Base-by-base conservation (phyloP, 2,329 filamentous ascomycete genomes). In the Myrmaecium sp. region DNA sequence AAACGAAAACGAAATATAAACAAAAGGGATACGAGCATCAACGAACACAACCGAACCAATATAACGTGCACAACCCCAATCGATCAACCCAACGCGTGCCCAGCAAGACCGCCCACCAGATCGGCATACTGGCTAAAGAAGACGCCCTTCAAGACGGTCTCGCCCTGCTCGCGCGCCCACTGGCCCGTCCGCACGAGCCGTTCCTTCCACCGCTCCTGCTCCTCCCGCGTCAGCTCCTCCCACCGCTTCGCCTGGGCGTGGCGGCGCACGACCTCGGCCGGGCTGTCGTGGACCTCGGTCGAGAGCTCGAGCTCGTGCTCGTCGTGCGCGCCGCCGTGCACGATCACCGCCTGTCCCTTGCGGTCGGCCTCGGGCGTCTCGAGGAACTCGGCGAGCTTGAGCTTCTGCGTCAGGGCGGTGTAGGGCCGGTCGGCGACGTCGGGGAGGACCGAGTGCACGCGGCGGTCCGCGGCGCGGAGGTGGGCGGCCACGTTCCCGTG, bases 101-200 rank as follows among this genome's bases (percentile, higher is more conserved):
- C 45, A 31, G 37, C 48, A 32, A 42, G 40, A 37, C 40, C 48
- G 33, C 44, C 54, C 33, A 37, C 69, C 66, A 27, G 62, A 2
- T 67, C 74, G 1, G 66, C 76, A 36, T 80, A 59, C 51, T 82
- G 67, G 12, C 72, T 68, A 52, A 91, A 91, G 34, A 91, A 55
- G 17, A 91, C 66, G 3, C 79, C 77, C 51, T 74, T 71, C 38
- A 91, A 65, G 16, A 89, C 67, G 6, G 60, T 63, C 56, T 86
- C 80, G 3, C 79, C 78, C 60, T 86, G 78, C 19, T 69, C 62
- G 44, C 74, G 71, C n/a, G 68, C 67, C 81, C 80, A 91, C 36
- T 82, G 69, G 0, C 81, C 81, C 1, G 78, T 73, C 29, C 73
- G 62, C 29, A 60, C 58, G 18, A 91, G 60, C 43, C 64, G 67